Base-by-base conservation (phyloP, 2,329 filamentous ascomycete genomes). In the Trichoderma polysporum region DNA sequence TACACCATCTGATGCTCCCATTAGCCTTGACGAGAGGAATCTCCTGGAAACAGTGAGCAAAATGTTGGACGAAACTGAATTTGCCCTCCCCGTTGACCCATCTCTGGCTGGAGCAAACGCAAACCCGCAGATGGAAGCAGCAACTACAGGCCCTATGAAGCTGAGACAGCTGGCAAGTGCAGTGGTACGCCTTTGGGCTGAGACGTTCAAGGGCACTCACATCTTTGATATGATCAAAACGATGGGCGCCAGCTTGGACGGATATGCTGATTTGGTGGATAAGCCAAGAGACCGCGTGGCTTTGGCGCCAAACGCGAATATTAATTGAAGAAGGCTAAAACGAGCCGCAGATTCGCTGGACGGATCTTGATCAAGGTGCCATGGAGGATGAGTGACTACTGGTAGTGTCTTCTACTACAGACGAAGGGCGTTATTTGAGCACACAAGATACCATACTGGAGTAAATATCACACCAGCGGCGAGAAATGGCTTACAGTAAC, bases 51-150 rank as follows among this genome's bases (percentile, higher is more conserved):
- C 83, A 73, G 79, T 88, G 22, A 81, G 85, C 17, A 81, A 83
- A 27, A 86, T 88, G 81, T 78, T 89, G 12, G 85, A 88, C 70
- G 86, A 89, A 75, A 88, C 86, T 0, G 86, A 88, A 70, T 88
- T 88, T 69, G 85, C 86, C 7, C 85, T 88, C 4, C 85, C 86
- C 1, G 83, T 87, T 50, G 86, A 88, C 58, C 84, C 85, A 3
- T 86, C 84, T 2, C 77, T 87, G 17, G 79, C 82, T 0, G 82
- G 79, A 5, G 76, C 75, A 19, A 75, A 75, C 17, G 74, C 76
- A 45, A 77, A 75, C 8, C 64, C 69, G 69, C 79, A 69, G 74
- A 77, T 79, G 68, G 83, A 85, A 54, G 76, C 80, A 47, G 78
- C 78, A 12, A 83, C 79, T 63, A 60, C 60, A 10, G 85, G 88